Evolutionary conservation across 2,329 filamentous ascomycete genomes (phyloP), one percentile per base, ranked within the genome.

Genomic region (Verruconis gallopava): DNA sequence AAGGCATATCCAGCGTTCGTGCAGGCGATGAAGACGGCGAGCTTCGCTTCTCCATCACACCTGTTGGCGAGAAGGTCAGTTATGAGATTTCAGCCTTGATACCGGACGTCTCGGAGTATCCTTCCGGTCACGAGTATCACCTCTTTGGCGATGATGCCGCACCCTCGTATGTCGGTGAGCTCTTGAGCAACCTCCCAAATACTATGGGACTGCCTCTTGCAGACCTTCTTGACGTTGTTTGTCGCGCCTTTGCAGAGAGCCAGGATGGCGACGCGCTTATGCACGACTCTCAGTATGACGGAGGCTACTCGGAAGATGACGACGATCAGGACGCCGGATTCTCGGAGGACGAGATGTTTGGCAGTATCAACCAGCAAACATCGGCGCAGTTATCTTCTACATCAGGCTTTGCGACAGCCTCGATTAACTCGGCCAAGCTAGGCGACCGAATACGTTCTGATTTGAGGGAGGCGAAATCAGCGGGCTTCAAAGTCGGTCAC

Each of bases 11-110:
- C 37, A 54, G 66, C 22, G 61, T 93, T 18, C 61, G 62, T 22
- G 63, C 65, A 25, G 81, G 81, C 13, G 75, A 78, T 4, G 79
- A 81, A 21, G 81, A 89, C 56, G 83, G 81, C 39, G 75, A 82
- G 44, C 67, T 93, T 44, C 69, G 69, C 12, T 81, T 89, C 55
- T 65, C 59, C 3, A 82, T 70, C 49, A 46, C 53, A 33, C 59
- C 61, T 22, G 43, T 52, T 17, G 40, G 32, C 17, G 15, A 20
- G 17, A 25, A 51, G 54, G 4, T 50, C 55, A 22, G 56, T 53
- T 25, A 50, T 50, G 15, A 43, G 54, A 4, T 49, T 62, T 42
- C 50, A 52, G 20, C 53, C 67, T 37, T 65, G 34, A 43, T 61
- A 13, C 53, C 56, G 38, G 77, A 81, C 47, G 61, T 79, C 3